Base-by-base conservation (phyloP, 176 grass and related monocot species). In the Microstegium vimineum region DNA sequence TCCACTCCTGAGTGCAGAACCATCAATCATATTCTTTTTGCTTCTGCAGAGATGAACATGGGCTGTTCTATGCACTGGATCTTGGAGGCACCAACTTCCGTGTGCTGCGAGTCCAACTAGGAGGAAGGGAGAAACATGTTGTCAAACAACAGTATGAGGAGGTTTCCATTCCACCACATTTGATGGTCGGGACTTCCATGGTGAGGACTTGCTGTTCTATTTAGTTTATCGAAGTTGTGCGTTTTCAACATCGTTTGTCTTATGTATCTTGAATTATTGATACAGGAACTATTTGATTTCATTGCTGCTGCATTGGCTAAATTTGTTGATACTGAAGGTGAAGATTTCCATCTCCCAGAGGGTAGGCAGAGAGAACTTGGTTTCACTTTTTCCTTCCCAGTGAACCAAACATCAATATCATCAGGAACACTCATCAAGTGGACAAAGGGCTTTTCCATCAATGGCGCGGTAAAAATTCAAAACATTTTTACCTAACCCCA, bases 81-180 rank as follows among this genome's bases (percentile, higher is more conserved):
- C 93, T 96, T 84, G 93, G 93, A 75, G 94, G 94, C 3, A 96
- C 90, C 34, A 96, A 96, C 83, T 93, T 96, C 75, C 88, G 94
- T 71, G 94, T 96, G 43, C 68, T 96, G 66, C 89, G 94, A 72
- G 85, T 96, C 37, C 94, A 96, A 69, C 84, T 96, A 26, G 94
- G 90, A 86, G 94, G 94, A 34, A 93, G 67, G 77, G 94, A 93
- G 68, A 84, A 85, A 25, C 80, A 80, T 40, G 82, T 96, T 42
- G 75, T 91, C n/a, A 82, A 89, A 36, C 85, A 89, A 59, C 70
- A 96, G 72, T 96, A 72, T 0, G 67, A 89, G 22, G 84, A 91
- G 71, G 94, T 96, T 27, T 84, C 87, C 35, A 96, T 93, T 71
- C 94, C 94, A 37, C 94, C 80, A 20, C 89, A 96, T 37, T 83